phyloP scores from a whole-genome alignment of 352 stramenopile species.

The Elongisporangium prolatum region DNA sequence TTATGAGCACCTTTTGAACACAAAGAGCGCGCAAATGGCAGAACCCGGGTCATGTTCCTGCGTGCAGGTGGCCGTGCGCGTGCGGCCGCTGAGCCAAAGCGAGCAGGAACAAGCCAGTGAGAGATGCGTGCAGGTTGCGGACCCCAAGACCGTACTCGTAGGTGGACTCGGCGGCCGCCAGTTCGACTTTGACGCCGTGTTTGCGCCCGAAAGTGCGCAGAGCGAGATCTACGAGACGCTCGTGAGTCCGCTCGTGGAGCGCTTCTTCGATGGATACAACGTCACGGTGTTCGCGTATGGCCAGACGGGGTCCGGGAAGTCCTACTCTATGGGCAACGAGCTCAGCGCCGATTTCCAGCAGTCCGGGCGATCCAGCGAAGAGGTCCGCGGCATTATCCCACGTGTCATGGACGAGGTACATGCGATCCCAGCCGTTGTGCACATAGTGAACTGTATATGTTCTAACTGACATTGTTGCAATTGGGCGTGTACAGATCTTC shows the following conservation, averaged over 20 bases:
- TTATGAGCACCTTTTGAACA: neutral
- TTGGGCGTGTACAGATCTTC: slow-evolving; percentile 37
- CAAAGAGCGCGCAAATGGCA: neutral
- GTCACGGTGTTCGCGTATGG: slow-evolving; percentile 94
- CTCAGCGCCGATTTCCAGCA: slow-evolving; percentile 28
- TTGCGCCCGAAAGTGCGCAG: slow-evolving; percentile 28
- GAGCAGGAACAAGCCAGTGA: slow-evolving; percentile 22
- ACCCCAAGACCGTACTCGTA: slow-evolving; percentile 18
- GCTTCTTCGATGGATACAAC: slow-evolving; percentile 94
- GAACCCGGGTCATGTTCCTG: neutral
- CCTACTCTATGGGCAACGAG: slow-evolving; percentile 93
- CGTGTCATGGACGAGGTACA: slow-evolving; percentile 69
- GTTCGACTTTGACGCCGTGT: slow-evolving; percentile 83
- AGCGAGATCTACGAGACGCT: slow-evolving; percentile 46
- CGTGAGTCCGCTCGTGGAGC: slow-evolving; percentile 56
- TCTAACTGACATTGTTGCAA: neutral
- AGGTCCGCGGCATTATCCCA: slow-evolving; percentile 65
- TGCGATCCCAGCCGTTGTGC: neutral
- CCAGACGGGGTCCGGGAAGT: slow-evolving; percentile 89
- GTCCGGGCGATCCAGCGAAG: slow-evolving; percentile 10
- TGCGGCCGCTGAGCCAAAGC: slow-evolving; percentile 25
- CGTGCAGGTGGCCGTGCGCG: slow-evolving; percentile 27
- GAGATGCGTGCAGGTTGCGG: slow-evolving; percentile 19
- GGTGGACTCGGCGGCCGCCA: slow-evolving; percentile 28
- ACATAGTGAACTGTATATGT: neutral